These are phyloP conservation scores for Catharanthus roseus DNA, from an alignment of 257 asterid species.

Conservation along the genomic window DNA sequence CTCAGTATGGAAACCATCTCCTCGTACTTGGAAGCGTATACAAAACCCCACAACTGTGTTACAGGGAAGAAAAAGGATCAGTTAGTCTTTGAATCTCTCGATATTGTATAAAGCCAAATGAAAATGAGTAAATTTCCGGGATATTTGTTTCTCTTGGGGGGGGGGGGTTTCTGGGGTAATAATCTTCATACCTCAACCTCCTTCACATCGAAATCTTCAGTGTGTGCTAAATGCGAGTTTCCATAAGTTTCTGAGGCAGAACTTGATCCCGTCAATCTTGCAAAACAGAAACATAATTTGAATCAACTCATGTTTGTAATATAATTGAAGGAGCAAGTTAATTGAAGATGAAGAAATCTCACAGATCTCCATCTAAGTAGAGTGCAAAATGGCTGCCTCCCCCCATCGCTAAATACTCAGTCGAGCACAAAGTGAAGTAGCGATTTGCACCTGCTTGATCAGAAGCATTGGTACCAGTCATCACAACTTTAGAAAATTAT, in stretches of 20 bases:
- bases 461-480: constrained; percentile 3
- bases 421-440: constrained; percentile 73
- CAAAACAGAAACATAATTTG: neutral
- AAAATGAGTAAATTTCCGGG: neutral
- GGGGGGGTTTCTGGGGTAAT: neutral
- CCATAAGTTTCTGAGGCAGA: constrained; percentile 84
- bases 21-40: constrained; percentile 73
- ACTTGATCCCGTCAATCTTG: constrained; percentile 73
- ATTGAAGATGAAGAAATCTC: constrained; percentile 30
- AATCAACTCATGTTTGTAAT: neutral
- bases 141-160: neutral
- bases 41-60: constrained; percentile 87
- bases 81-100: too few species aligned
- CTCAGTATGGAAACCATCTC: constrained; percentile 58
- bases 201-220: constrained; percentile 67
- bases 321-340: neutral
- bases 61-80: neutral
- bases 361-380: constrained; percentile 85
- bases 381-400: constrained; percentile 94
- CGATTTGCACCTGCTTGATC: constrained; percentile 62
- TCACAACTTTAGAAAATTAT: neutral
- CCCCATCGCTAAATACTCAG: constrained; percentile 82
- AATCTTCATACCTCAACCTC: constrained; percentile 83
- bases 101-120: too few species aligned
- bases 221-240: constrained; percentile 67